Evolutionary conservation across 225 moss, liverwort and hornwort species (phyloP).

Genomic region (Neckera pumila): DNA sequence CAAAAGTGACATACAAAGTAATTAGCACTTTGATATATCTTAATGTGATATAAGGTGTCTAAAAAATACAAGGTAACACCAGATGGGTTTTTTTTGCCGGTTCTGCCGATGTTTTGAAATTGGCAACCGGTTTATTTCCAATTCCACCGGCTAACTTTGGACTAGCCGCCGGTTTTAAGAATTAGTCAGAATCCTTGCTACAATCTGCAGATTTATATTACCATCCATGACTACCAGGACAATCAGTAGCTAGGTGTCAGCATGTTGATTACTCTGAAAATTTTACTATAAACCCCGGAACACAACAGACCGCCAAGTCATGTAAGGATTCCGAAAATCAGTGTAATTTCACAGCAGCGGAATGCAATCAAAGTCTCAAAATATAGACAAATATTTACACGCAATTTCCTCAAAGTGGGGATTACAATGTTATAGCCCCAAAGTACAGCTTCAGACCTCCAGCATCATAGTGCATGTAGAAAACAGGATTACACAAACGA

Average conservation of each 20-base stretch:
- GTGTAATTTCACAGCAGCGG: not conserved
- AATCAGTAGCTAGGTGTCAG: not conserved
- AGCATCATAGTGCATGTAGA: constrained; percentile 11
- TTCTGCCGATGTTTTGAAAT: not conserved
- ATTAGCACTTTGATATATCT: not conserved
- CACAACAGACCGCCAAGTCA: not conserved
- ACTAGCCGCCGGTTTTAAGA: not conserved
- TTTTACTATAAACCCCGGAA: not conserved
- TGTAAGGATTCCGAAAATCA: not conserved
- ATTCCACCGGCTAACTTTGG: not conserved
- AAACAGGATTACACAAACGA: constrained; percentile 4
- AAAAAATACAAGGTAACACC: not conserved
- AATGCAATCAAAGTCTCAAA: constrained; percentile 1
- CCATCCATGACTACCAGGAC: not conserved
- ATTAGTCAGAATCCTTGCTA: not conserved
- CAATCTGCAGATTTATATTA: not conserved
- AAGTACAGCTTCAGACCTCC: constrained; percentile 12
- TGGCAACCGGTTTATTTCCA: not conserved
- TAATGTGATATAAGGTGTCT: not conserved
- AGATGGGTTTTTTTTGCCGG: too few species aligned
- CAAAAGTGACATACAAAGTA: not conserved
- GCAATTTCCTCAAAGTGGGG: constrained; percentile 15
- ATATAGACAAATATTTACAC: constrained; percentile 15
- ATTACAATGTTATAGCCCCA: constrained; percentile 17
- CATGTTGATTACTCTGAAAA: not conserved